Evolutionary conservation across 2,329 filamentous ascomycete genomes (phyloP), one percentile per base, ranked within the genome.

Genomic region (Phialophora expanda): DNA sequence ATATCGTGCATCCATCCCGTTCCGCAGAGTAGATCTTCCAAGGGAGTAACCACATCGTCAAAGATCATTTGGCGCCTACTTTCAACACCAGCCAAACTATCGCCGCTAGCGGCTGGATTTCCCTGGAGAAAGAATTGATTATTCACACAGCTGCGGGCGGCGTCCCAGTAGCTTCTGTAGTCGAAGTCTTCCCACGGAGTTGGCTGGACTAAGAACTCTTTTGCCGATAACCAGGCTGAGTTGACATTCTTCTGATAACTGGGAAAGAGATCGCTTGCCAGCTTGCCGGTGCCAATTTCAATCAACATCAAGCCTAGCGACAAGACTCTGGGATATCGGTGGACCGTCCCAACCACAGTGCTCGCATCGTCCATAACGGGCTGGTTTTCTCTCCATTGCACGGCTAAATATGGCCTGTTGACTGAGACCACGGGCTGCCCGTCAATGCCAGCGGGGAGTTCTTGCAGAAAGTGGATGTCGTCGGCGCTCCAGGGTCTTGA

Each of bases 151-250:
- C 26, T 60, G 5, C 57, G 57, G 24, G 26, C 24, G 3, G 57
- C 57, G n/a, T 60, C 57, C 57, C 57, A 60, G 26, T 50, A 60
- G 1, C 9, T 30, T 14, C 44, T 60, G 41, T 60, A 60, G n/a
- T 53, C 57, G 9, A 60, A 60, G 24, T 22, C 44, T 3, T 60
- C 57, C 38, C 57, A 60, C 14, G 44, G 57, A 8, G 7, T 30
- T 24, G 17, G 9, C 22, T 34, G 1, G 3, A 24, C n/a, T 9
- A 60, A 50, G 24, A 60, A 60, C 3, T 51, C 41, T n/a, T 32
- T 20, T 5, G 57, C 57, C 9, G 26, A 48, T 7, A 50, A 41
- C 57, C 57, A 60, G 14, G 48, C 57, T 6, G 57, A 48, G 41
- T 60, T 60, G 57, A 60, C n/a, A 28, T 60, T 60, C 7, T 12